Evolutionary conservation across 2,329 filamentous ascomycete genomes (phyloP).

Genomic region (Epichloe bromicola): DNA sequence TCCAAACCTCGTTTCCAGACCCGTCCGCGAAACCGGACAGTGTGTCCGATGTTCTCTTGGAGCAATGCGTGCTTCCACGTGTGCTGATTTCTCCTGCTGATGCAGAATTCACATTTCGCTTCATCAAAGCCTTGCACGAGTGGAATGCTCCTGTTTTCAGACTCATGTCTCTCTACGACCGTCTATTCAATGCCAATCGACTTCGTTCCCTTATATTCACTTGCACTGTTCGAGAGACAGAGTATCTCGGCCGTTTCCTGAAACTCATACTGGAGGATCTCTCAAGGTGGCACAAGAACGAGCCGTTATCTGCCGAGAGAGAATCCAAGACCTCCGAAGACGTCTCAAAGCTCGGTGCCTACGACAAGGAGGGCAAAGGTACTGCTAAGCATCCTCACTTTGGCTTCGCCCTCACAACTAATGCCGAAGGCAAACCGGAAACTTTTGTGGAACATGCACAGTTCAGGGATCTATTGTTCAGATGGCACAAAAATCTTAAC

Average conservation of each 20-base stretch:
- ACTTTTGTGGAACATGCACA: conserved; percentile 70
- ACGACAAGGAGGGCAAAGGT: conserved; percentile 62
- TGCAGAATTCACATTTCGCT: conserved; percentile 75
- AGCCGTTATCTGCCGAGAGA: conserved; percentile 33
- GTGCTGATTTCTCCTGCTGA: conserved; percentile 74
- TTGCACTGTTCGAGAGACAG: conserved; percentile 80
- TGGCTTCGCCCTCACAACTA: conserved; percentile 67
- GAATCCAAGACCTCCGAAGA: conserved; percentile 24
- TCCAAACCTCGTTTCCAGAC: conserved; percentile 64
- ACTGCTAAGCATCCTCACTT: conserved; percentile 43
- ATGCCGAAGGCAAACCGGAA: conserved; percentile 51
- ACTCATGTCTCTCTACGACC: conserved; percentile 69
- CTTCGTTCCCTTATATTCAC: conserved; percentile 75
- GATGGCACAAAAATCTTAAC: conserved; percentile 79
- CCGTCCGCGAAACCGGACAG: conserved; percentile 49
- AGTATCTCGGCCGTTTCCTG: conserved; percentile 85
- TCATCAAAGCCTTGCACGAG: conserved; percentile 78
- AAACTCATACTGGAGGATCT: conserved; percentile 72
- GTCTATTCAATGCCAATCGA: conserved; percentile 72
- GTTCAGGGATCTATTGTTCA: conserved; percentile 73
- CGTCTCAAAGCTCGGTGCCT: conserved; percentile 53
- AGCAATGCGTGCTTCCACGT: conserved; percentile 86
- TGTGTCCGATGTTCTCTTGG: conserved; percentile 65
- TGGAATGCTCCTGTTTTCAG: conserved; percentile 77
- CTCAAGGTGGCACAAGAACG: conserved; percentile 70